Evolutionary conservation across 1,139 yeast genomes (phyloP).

Genomic region (Candida sanyaensis): DNA sequence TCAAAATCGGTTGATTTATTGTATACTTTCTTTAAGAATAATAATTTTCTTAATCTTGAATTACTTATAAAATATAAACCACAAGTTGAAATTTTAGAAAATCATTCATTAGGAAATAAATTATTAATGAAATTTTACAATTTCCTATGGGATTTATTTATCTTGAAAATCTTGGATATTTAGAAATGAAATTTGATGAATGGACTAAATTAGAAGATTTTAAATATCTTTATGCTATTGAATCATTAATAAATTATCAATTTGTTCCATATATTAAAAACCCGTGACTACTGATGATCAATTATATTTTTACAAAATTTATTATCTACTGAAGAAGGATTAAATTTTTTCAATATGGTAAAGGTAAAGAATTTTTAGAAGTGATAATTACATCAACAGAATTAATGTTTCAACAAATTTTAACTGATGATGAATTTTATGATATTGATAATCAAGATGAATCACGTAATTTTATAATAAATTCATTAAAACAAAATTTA

Average conservation of each 20-base stretch:
- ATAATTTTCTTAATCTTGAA: conserved; percentile 20
- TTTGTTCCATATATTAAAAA: conserved; percentile 28
- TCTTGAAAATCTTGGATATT: conserved; percentile 34
- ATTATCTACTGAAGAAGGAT: conserved; percentile 81
- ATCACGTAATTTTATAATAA: conserved; percentile 7
- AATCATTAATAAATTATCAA: conserved; percentile 20
- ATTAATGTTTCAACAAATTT: conserved; percentile 17
- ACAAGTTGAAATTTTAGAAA: conserved; percentile 28
- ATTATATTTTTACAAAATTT: conserved; percentile 79
- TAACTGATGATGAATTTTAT: conserved; percentile 16
- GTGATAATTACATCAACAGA: conserved; percentile 26
- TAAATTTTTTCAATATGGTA: conserved; percentile 36
- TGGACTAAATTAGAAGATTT: conserved; percentile 26
- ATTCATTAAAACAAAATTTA: conserved; percentile 61
- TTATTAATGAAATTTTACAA: conserved; percentile 32
- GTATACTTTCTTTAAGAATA: conserved; percentile 16
- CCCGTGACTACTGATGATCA: conserved; percentile 5
- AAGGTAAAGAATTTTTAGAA: conserved; percentile 28
- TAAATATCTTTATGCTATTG: conserved; percentile 26
- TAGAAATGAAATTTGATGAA: conserved; percentile 31
- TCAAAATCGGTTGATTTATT: conserved; percentile 54
- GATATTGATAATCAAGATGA: conserved; percentile 16
- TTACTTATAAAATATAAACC: conserved; percentile 34
- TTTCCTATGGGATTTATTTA: conserved; percentile 38
- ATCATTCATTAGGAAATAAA: conserved; percentile 24